Conservation (phyloP, 106 monocot species). For the Dendrobium chrysotoxum region DNA sequence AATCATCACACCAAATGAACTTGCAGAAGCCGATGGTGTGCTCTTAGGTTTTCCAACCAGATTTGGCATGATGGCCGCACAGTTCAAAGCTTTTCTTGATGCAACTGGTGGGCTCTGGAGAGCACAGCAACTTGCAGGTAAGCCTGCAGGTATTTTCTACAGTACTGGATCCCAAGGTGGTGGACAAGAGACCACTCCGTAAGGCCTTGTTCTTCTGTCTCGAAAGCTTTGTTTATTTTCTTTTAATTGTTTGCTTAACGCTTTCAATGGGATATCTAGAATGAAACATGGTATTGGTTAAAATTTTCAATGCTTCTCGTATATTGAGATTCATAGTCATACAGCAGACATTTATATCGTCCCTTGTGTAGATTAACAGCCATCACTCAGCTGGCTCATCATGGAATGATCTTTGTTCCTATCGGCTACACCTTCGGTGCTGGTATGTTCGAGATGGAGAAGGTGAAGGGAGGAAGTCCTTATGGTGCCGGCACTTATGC, state of each 20-base stretch:
- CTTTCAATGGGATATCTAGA: too few relatives aligned
- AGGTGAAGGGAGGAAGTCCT: constrained; percentile 62
- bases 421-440: constrained; percentile 71
- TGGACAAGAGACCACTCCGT: constrained; percentile 10
- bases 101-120: constrained; percentile 8
- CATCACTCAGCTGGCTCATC: constrained; percentile 60
- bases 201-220: not conserved
- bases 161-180: constrained; percentile 13
- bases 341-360: not conserved
- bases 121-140: constrained; percentile 1
- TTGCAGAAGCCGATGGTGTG: constrained; percentile 31
- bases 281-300: too few relatives aligned
- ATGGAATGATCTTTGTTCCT: constrained; percentile 73
- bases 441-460: constrained; percentile 67
- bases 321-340: too few relatives aligned
- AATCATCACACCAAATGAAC: constrained; percentile 26
- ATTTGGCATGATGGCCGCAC: constrained; percentile 8
- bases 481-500: constrained; percentile 73
- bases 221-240: too few relatives aligned
- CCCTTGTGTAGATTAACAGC: constrained; percentile 42
- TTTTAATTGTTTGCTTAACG: too few relatives aligned
- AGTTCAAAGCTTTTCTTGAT: constrained; percentile 6
- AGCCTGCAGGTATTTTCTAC: constrained; percentile 11
- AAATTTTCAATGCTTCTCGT: too few relatives aligned
- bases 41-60: constrained; percentile 6